Evolutionary conservation across 2,329 filamentous ascomycete genomes (phyloP), one percentile per base, ranked within the genome.

Genomic region (Raffaelea ambrosiae): DNA sequence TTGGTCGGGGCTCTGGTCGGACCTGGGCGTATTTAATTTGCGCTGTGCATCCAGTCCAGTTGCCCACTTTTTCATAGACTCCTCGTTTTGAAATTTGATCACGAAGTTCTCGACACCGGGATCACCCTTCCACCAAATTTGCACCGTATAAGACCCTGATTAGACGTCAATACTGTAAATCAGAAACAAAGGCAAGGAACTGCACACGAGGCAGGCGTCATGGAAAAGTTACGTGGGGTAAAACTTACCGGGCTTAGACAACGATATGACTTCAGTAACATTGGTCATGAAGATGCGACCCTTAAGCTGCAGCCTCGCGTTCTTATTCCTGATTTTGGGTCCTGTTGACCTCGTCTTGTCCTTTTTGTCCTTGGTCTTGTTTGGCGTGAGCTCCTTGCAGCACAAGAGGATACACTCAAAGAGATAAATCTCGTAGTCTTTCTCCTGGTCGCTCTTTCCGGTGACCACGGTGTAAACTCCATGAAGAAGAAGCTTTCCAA

Each of bases 261-360:
- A 73, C 18, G 86, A 90, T 39, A 95, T 73, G n/a, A 95, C 84
- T 63, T 96, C 88, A 36, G 90, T 97, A 47, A 98, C 91, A 61
- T 98, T 98, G 57, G 90, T 89, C 90, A 98, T 97, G 69, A 96
- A 97, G 59, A 98, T 98, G 45, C 93, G 82, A 36, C 93, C 93
- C 67, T 98, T 98, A 26, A 98, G 76, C 66, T 96, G 90, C 52
- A 97, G 74, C 66, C 91, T 95, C 39, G 84, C 85, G 58, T 80
- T 86, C 62, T 79, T 83, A 59, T 76, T 80, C 41, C 70, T 68
- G 42, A 66, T 61, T 63, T 82, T 87, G 49, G 80, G 75, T 7
- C 66, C 69, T 2, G 69, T 70, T 0, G 75, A 74, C 48, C 70
- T 70, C 5, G 74, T 76, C 60, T 79, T 81, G 60, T 83, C 81